Evolutionary conservation across 164 flowering plant species (phyloP), one percentile per base, ranked within the genome.

Genomic region (Macadamia tetraphylla): DNA sequence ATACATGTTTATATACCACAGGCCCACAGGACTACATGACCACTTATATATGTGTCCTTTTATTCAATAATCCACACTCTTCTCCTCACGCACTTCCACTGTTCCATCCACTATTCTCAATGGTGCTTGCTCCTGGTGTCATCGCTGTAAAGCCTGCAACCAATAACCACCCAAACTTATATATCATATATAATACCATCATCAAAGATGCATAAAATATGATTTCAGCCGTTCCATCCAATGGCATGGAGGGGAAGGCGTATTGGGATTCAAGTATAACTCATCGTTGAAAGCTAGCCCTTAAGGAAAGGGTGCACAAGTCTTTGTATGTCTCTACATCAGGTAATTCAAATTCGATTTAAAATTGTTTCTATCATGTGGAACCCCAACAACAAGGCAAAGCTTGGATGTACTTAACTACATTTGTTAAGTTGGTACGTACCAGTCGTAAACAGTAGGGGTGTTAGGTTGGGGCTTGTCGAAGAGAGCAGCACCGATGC

Each of bases 401-500:
- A 3, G 56, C 9, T 14, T 29, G 29, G 23, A 23, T 23, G 23
- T 23, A 23, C 23, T 23, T 23, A 23, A 23, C 23, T 23, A 23
- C 23, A 23, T 23, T 23, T 23, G 23, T 23, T 23, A 23, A 23
- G 23, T 23, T 23, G 23, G 30, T 64, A 70, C 76, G 52, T 79
- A 92, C 97, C 97, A 94, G 87, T 94, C 98, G 58, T 94, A 94
- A 46, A 91, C 96, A 35, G 97, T 88, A 66, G 98, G 98, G 14
- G 95, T 74, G 81, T 87, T 85, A 58, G 97, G 86, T 14, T 83
- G 81, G 0, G 97, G 95, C 78, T 86, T 88, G 82, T 94, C 98
- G 60, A 86, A 94, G 63, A 81, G 58, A 31, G 84, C 69, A 51
- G 78, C 63, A 0, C 97, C 99, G 29, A 87, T 72, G 13, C 63